Percentiles rank a stretch among this genome's conserved stretches.
These are phyloP conservation scores for Erodium trifolium DNA, from an alignment of 441 rosid genomes.

Conservation along the genomic window DNA sequence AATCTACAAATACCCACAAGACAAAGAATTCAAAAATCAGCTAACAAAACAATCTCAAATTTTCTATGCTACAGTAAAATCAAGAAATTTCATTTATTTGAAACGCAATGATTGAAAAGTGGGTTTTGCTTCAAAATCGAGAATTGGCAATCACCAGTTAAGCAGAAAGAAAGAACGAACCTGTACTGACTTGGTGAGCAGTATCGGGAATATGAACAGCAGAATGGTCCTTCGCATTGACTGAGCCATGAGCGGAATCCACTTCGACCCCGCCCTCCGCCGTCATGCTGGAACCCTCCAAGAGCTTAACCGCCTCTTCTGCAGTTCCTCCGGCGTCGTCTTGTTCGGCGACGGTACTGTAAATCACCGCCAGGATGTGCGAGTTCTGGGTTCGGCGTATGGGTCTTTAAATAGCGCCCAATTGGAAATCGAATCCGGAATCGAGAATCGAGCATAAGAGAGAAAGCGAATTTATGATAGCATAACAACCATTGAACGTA, in stretches of 20 bases:
- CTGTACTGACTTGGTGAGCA: conserved; percentile 82
- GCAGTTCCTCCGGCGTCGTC: conserved; percentile 12
- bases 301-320: conserved; percentile 29
- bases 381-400: background rate
- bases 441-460: background rate
- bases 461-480: background rate
- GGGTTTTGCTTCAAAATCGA: background rate
- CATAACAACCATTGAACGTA: background rate
- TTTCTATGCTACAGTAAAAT: background rate
- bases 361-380: background rate
- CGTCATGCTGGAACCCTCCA: conserved; percentile 16
- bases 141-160: background rate
- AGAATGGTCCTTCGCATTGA: conserved; percentile 24
- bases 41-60: conserved; percentile 7
- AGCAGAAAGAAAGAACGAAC: conserved; percentile 26
- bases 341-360: background rate
- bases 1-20: conserved; percentile 39
- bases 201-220: conserved; percentile 56
- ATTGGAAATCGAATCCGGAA: background rate
- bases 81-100: background rate
- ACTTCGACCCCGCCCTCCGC: conserved; percentile 21
- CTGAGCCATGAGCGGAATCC: conserved; percentile 15
- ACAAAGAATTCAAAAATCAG: conserved; percentile 14
- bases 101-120: background rate
- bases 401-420: background rate